phyloP scores from a whole-genome alignment of 768 basidiomycete genomes.

The Termitomyces sp. region DNA sequence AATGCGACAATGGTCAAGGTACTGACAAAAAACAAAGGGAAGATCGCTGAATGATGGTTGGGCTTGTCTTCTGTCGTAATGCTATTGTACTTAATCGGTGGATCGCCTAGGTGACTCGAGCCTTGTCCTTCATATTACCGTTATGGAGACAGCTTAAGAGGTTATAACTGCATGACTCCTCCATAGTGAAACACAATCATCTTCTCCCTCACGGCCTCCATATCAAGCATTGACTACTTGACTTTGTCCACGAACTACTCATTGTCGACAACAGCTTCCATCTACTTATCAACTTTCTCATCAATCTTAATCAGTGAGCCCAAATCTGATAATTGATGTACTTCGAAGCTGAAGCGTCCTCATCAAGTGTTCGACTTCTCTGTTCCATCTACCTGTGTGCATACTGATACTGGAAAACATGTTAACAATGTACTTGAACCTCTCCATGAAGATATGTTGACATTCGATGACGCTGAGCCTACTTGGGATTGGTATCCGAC shows the following conservation, averaged over 20 bases:
- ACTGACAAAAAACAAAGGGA: slow-evolving; percentile 1
- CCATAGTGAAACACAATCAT: neutral
- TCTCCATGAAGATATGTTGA: slow-evolving; percentile 1
- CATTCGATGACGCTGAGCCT: neutral
- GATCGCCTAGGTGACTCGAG: slow-evolving; percentile 5
- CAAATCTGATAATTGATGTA: neutral
- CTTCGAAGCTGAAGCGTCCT: neutral
- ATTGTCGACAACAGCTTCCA: neutral
- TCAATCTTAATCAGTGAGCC: neutral
- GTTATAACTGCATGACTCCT: neutral
- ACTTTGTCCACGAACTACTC: neutral
- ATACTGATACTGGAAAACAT: neutral
- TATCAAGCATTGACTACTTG: neutral
- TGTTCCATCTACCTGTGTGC: neutral
- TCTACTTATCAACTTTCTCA: neutral
- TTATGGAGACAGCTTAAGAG: too few relatives aligned
- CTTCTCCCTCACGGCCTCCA: neutral
- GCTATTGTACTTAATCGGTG: neutral
- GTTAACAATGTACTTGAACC: neutral
- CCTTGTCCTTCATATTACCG: neutral
- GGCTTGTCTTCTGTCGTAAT: neutral
- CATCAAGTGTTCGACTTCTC: neutral
- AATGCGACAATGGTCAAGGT: neutral
- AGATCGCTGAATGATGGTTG: neutral
- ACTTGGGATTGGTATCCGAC: neutral